A percentile compares a stretch with the other conserved stretches of the same genome.
Conservation (phyloP, 2,329 filamentous ascomycete species). For the Epichloe glyceriae region DNA sequence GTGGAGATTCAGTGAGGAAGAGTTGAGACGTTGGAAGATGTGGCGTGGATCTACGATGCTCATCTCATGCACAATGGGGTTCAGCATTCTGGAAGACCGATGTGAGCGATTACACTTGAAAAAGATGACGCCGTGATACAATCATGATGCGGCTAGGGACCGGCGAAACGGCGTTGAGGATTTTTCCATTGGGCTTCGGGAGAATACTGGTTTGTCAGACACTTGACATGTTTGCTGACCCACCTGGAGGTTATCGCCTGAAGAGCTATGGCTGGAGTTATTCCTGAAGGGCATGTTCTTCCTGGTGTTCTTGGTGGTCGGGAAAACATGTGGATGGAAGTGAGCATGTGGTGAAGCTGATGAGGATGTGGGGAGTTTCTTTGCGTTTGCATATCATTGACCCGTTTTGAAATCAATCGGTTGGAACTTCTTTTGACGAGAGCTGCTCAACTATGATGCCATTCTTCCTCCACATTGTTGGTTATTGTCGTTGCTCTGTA, state of each 20-base stretch:
- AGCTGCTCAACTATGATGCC: background rate
- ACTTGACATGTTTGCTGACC: no score
- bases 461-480: background rate
- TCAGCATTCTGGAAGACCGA: background rate
- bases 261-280: no score
- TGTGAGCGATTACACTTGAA: background rate
- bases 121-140: background rate
- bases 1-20: slow-evolving; percentile 11
- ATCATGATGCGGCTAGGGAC: background rate
- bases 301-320: background rate
- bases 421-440: background rate
- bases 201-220: no score
- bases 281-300: background rate
- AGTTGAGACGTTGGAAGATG: background rate
- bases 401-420: background rate
- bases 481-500: background rate
- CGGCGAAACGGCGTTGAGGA: background rate
- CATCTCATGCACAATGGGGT: background rate
- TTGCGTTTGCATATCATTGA: background rate
- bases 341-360: background rate
- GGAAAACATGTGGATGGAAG: background rate
- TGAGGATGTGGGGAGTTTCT: background rate
- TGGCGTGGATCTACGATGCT: background rate
- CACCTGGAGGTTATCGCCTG: no score
- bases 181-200: background rate